Percentiles rank a stretch among this genome's conserved stretches.
phyloP scores from a whole-genome alignment of 2,329 filamentous ascomycete genomes.

The Arthrobotrys musiformis region DNA sequence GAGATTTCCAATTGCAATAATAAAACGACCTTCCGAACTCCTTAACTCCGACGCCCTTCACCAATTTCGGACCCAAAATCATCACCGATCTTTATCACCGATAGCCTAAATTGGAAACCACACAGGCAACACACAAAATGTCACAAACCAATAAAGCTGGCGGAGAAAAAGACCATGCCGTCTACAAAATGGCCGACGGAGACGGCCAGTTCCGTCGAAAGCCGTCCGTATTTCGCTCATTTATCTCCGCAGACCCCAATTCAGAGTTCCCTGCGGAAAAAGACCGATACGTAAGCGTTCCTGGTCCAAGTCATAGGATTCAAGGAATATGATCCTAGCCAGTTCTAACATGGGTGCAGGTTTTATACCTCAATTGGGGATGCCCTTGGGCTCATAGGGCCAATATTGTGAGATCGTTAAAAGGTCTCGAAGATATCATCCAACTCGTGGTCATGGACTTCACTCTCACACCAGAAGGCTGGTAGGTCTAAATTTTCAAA shows the following conservation, averaged over 20 bases:
- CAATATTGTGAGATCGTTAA: conserved; percentile 44
- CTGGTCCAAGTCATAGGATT: background rate
- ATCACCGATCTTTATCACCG: background rate
- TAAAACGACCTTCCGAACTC: no score
- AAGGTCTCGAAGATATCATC: conserved; percentile 43
- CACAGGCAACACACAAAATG: conserved; percentile 38
- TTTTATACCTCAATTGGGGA: conserved; percentile 45
- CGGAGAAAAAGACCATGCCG: conserved; percentile 20
- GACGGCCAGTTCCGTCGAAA: conserved; percentile 51
- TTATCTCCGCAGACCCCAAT: conserved; percentile 31
- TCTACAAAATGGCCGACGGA: conserved; percentile 51
- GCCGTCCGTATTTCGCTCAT: conserved; percentile 28
- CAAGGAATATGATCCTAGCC: background rate
- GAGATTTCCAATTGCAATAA: no score
- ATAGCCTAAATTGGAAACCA: background rate
- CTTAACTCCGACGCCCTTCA: no score
- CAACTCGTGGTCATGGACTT: conserved; percentile 44
- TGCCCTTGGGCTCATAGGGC: conserved; percentile 50
- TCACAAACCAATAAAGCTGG: background rate
- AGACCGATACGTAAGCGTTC: conserved; percentile 30
- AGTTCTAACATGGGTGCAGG: conserved; percentile 7
- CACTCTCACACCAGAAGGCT: conserved; percentile 46
- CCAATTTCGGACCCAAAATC: background rate
- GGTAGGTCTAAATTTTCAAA: background rate
- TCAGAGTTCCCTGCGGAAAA: conserved; percentile 45